Evolutionary conservation across 2,329 filamentous ascomycete species (phyloP).

Genomic region (Kalmusia sp.): DNA sequence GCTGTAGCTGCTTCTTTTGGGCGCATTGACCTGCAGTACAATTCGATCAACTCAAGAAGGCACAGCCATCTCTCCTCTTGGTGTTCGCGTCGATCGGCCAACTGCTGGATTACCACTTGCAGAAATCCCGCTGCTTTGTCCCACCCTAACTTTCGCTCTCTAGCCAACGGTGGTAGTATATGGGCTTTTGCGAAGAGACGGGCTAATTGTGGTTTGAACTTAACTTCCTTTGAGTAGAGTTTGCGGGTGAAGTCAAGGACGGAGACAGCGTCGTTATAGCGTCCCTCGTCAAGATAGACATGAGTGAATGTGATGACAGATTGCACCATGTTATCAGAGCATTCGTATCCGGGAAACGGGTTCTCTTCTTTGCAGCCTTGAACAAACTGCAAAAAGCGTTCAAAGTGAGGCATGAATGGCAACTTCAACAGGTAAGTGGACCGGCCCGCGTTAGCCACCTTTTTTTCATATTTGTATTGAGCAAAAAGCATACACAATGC

Average conservation of each 20-base stretch:
- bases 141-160: background rate
- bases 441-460: background rate
- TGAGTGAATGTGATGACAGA: constrained; percentile 7
- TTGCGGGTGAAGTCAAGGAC: background rate
- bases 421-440: constrained; percentile 1
- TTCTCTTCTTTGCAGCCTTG: background rate
- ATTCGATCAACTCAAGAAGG: background rate
- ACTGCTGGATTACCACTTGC: background rate
- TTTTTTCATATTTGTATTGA: background rate
- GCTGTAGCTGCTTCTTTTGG: background rate
- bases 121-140: background rate
- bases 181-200: background rate
- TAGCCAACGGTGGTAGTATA: background rate
- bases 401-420: constrained; percentile 4
- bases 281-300: constrained; percentile 4
- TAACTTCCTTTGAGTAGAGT: background rate
- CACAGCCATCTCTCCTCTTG: background rate
- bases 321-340: background rate
- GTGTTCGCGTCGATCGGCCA: background rate
- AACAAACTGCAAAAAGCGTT: background rate
- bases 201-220: background rate
- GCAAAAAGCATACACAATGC: background rate
- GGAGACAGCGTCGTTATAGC: constrained; percentile 4
- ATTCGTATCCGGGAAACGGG: background rate
- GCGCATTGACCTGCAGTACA: background rate